Percentiles rank a stretch among this genome's conserved stretches.
Evolutionary conservation across 2,329 filamentous ascomycete genomes (phyloP).

Genomic region (Xylariaceae sp.): DNA sequence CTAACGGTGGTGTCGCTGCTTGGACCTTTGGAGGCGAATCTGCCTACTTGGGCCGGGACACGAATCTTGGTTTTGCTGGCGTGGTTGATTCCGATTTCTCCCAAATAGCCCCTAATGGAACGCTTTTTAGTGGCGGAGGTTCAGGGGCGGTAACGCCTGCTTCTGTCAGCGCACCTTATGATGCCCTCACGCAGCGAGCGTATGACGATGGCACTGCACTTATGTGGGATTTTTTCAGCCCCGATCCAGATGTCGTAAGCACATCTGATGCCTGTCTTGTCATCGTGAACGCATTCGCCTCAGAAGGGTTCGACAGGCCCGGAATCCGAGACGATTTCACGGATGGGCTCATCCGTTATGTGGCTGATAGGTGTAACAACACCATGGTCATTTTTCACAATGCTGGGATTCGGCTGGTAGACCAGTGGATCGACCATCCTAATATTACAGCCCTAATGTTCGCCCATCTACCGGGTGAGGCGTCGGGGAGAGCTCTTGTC

Average conservation of each 20-base stretch:
- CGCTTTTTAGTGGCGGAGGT: conserved; percentile 52
- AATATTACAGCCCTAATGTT: conserved; percentile 70
- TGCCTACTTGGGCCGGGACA: conserved; percentile 41
- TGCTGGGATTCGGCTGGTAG: conserved; percentile 64
- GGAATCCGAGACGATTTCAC: conserved; percentile 70
- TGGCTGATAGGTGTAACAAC: conserved; percentile 64
- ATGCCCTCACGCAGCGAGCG: conserved; percentile 58
- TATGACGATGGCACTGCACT: conserved; percentile 62
- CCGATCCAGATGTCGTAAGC: conserved; percentile 54
- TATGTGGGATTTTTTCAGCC: conserved; percentile 62
- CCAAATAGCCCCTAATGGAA: conserved; percentile 55
- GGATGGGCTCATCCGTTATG: conserved; percentile 61
- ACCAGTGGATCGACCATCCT: conserved; percentile 65
- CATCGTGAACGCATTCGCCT: conserved; percentile 71
- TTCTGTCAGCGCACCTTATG: conserved; percentile 58
- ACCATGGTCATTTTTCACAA: conserved; percentile 71
- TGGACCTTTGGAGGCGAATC: conserved; percentile 51
- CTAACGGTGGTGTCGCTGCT: conserved; percentile 43
- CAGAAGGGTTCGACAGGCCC: conserved; percentile 72
- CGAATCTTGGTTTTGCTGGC: conserved; percentile 36
- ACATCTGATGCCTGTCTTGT: conserved; percentile 69
- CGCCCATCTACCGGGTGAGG: conserved; percentile 69
- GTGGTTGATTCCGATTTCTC: conserved; percentile 44
- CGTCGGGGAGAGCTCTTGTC: conserved; percentile 61
- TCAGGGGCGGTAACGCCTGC: conserved; percentile 55